These are phyloP conservation scores for Sordaria brevicollis DNA, from an alignment of 495 filamentous ascomycete genomes.

Conservation along the genomic window DNA sequence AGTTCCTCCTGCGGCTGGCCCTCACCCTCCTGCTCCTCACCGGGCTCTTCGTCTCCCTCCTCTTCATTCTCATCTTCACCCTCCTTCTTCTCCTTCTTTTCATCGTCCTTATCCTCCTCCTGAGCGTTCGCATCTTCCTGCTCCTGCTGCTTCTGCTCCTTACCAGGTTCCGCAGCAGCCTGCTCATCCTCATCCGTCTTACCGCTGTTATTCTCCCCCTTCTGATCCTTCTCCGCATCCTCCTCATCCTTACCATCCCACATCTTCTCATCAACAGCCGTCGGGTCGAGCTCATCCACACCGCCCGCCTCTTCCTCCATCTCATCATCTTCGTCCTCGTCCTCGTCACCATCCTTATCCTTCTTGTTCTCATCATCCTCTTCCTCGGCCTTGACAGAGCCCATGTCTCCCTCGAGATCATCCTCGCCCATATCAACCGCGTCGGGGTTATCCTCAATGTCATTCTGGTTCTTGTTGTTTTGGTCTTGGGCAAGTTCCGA, in stretches of 20 bases:
- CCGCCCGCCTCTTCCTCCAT: conserved; percentile 83
- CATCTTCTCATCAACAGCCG: conserved; percentile 91
- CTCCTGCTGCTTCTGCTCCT: conserved; percentile 50
- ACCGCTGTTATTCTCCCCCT: conserved; percentile 61
- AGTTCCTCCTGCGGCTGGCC: conserved; percentile 55
- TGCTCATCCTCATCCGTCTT: conserved; percentile 54
- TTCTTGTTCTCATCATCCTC: conserved; percentile 43
- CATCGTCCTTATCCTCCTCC: conserved; percentile 45
- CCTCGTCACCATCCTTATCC: conserved; percentile 27
- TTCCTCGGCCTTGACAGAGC: conserved; percentile 50
- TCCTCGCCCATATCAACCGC: conserved; percentile 93
- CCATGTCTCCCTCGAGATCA: conserved; percentile 72
- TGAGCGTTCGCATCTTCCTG: conserved; percentile 51
- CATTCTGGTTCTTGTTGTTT: conserved; percentile 55
- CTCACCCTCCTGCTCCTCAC: conserved; percentile 68
- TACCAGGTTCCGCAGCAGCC: conserved; percentile 46
- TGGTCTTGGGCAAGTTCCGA: conserved; percentile 81
- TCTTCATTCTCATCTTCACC: conserved; percentile 48
- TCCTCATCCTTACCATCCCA: conserved; percentile 82
- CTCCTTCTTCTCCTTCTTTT: conserved; percentile 36
- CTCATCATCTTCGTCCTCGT: conserved; percentile 50
- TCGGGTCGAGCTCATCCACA: conserved; percentile 80
- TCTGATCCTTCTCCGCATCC: conserved; percentile 67
- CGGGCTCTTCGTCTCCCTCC: conserved; percentile 52
- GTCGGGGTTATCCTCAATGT: conserved; percentile 71